Conservation (phyloP, 1,284 basidiomycete species). For the Clitocybe nebularis region DNA sequence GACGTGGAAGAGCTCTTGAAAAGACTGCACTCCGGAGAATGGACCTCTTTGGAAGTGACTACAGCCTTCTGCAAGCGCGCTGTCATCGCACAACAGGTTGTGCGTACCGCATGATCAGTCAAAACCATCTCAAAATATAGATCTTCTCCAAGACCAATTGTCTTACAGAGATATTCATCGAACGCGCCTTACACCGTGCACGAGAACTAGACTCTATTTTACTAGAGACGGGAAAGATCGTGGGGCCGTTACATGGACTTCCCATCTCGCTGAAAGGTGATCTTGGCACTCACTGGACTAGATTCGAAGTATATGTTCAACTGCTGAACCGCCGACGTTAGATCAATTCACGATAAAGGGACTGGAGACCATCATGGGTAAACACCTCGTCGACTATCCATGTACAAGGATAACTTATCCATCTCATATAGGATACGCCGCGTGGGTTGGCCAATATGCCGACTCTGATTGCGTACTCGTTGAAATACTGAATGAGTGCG, state of each 20-base stretch:
- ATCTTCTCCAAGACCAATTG: slow-evolving; percentile 28
- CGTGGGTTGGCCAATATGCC: slow-evolving; percentile 58
- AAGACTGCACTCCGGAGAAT: slow-evolving; percentile 45
- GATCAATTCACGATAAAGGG: slow-evolving; percentile 62
- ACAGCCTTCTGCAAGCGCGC: slow-evolving; percentile 77
- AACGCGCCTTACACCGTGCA: slow-evolving; percentile 55
- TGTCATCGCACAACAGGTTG: slow-evolving; percentile 75
- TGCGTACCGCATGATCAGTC: slow-evolving; percentile 23
- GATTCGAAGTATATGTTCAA: not conserved
- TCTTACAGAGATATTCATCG: slow-evolving; percentile 63
- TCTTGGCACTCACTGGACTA: not conserved
- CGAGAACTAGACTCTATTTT: slow-evolving; percentile 51
- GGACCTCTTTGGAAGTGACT: slow-evolving; percentile 63
- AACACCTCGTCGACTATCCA: slow-evolving; percentile 3
- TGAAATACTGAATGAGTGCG: slow-evolving; percentile 53
- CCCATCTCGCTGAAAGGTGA: slow-evolving; percentile 55
- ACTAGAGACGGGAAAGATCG: slow-evolving; percentile 39
- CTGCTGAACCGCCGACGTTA: too few species aligned
- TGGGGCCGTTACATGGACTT: slow-evolving; percentile 61
- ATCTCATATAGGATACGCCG: slow-evolving; percentile 55
- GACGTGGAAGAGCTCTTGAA: slow-evolving; percentile 40
- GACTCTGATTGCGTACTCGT: slow-evolving; percentile 54
- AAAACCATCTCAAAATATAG: slow-evolving; percentile 3
- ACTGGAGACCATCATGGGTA: slow-evolving; percentile 60
- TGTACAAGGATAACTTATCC: not conserved